These are phyloP conservation scores for Acorus gramineus DNA, from an alignment of 106 monocot species.

Conservation along the genomic window DNA sequence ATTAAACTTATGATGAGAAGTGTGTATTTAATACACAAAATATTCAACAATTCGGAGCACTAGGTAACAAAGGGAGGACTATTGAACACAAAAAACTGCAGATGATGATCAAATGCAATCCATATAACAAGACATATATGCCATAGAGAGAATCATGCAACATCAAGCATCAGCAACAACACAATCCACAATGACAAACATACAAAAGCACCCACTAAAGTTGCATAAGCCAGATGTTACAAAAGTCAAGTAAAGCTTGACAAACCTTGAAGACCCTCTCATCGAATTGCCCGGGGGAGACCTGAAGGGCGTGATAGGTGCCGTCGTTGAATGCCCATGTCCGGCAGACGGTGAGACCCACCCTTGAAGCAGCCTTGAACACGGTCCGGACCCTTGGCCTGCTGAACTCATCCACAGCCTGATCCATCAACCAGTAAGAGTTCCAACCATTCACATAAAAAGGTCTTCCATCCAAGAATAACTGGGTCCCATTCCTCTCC, in stretches of 20 bases:
- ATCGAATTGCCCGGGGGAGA: constrained; percentile 5
- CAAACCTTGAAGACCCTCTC: constrained; percentile 5
- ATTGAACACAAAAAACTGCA: too few relatives aligned
- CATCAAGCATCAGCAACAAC: too few relatives aligned
- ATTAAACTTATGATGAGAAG: too few relatives aligned
- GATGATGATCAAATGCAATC: too few relatives aligned
- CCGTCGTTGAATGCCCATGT: constrained; percentile 14
- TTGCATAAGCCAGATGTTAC: too few relatives aligned
- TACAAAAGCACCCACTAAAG: too few relatives aligned
- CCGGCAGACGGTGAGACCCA: constrained; percentile 8
- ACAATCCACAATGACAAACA: too few relatives aligned
- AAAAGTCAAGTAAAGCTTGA: neutral
- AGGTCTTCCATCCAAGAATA: neutral
- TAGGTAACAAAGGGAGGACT: too few relatives aligned
- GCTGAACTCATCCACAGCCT: neutral
- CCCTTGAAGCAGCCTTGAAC: neutral
- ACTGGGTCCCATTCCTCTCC: neutral
- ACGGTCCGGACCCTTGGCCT: neutral
- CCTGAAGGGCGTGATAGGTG: constrained; percentile 5
- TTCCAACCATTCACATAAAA: constrained; percentile 2
- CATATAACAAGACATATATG: too few relatives aligned
- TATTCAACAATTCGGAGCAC: too few relatives aligned
- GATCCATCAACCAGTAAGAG: constrained; percentile 1
- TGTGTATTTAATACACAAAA: too few relatives aligned
- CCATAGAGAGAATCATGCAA: too few relatives aligned